Conservation (phyloP, 768 basidiomycete genomes). For the Mycena olivaceomarginata region DNA sequence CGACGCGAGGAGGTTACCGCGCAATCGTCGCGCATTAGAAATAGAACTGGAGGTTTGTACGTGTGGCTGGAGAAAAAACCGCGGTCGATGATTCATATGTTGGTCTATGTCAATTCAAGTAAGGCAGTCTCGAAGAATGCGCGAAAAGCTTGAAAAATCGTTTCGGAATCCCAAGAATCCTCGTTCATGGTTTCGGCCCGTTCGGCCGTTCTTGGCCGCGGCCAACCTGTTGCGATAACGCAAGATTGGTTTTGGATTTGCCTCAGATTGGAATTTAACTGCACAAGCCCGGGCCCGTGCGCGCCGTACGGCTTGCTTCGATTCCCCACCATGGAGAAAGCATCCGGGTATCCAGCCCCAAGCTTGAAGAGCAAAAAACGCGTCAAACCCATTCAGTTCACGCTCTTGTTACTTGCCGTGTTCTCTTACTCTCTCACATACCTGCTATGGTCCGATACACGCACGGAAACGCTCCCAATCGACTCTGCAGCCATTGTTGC, state of each 20-base stretch:
- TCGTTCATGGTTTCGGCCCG: too few relatives aligned
- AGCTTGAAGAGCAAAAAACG: slow-evolving; percentile 1
- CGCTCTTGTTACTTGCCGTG: slow-evolving; percentile 7
- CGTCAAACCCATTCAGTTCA: slow-evolving; percentile 8
- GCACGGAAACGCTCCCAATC: slow-evolving; percentile 27
- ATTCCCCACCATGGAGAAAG: slow-evolving; percentile 35
- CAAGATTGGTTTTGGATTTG: slow-evolving; percentile 1
- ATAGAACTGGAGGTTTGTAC: too few relatives aligned
- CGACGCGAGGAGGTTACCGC: too few relatives aligned
- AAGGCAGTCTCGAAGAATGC: too few relatives aligned
- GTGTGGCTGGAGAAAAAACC: too few relatives aligned
- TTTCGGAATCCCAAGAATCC: too few relatives aligned
- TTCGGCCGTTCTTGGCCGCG: not conserved
- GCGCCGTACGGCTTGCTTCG: not conserved
- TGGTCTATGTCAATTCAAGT: too few relatives aligned
- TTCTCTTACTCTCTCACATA: slow-evolving; percentile 34
- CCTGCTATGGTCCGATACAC: slow-evolving; percentile 18
- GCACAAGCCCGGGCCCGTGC: too few relatives aligned
- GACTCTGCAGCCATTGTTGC: slow-evolving; percentile 34
- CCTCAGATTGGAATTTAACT: not conserved
- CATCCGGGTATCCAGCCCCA: not conserved
- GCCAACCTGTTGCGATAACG: not conserved
- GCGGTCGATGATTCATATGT: too few relatives aligned
- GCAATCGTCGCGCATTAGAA: too few relatives aligned
- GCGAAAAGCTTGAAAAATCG: too few relatives aligned